phyloP scores from a whole-genome alignment of 441 rosid genomes.

The Manihot esculenta region DNA sequence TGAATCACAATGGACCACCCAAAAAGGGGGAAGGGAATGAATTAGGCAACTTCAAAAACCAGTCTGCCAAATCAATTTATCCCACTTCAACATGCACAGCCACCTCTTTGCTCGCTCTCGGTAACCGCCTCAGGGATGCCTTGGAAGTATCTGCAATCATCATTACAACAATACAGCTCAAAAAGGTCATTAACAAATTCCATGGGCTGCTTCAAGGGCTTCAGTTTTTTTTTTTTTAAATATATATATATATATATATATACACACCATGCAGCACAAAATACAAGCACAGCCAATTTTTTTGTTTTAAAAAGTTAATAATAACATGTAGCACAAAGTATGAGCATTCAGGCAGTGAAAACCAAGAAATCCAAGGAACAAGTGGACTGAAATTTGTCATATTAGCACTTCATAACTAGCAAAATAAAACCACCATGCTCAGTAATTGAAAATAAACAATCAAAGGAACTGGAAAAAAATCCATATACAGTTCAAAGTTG shows the following conservation, averaged over 20 bases:
- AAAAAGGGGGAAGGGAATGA: conserved; percentile 17
- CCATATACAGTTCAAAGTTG: neutral
- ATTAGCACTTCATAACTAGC: neutral
- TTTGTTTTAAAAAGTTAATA: no score
- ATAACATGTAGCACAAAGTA: neutral
- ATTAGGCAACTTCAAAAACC: conserved; percentile 15
- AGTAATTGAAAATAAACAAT: neutral
- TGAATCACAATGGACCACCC: neutral
- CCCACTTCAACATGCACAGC: conserved; percentile 74
- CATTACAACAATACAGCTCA: neutral
- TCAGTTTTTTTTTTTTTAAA: no score
- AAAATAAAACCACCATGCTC: neutral
- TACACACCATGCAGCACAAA: no score
- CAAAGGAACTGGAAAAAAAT: no score
- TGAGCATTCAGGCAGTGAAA: neutral
- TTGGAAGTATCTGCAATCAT: conserved; percentile 75
- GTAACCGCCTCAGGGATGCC: conserved; percentile 73
- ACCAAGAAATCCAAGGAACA: neutral
- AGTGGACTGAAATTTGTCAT: neutral
- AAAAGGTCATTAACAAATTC: neutral
- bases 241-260: no score
- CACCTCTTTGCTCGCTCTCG: conserved; percentile 80
- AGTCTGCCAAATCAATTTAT: neutral
- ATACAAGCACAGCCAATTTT: no score
- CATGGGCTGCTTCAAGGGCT: neutral